phyloP scores from a whole-genome alignment of 805 yeast species.

The Monosporozyma servazzii region DNA sequence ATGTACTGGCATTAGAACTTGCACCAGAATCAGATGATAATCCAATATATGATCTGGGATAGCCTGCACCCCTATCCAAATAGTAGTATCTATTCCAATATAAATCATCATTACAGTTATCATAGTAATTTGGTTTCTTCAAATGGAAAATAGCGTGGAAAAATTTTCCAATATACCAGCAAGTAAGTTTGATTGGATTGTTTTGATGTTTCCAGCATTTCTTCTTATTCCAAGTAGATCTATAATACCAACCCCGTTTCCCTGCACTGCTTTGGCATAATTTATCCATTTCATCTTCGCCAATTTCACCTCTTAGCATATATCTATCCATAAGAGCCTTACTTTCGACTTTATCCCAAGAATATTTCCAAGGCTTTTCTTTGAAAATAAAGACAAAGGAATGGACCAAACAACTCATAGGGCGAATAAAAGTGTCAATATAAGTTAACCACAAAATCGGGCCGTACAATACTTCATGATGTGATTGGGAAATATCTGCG shows the following conservation, averaged over 20 bases:
- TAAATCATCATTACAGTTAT: slow-evolving; percentile 20
- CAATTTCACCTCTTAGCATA: slow-evolving; percentile 18
- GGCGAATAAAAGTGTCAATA: slow-evolving; percentile 68
- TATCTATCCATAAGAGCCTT: slow-evolving; percentile 18
- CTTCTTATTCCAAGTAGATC: slow-evolving; percentile 18
- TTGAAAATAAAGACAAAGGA: slow-evolving; percentile 64
- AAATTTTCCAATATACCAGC: slow-evolving; percentile 21
- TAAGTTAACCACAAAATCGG: slow-evolving; percentile 56
- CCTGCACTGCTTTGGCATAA: slow-evolving; percentile 22
- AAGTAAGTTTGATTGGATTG: slow-evolving; percentile 15
- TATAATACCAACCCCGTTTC: slow-evolving; percentile 27
- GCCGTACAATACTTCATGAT: slow-evolving; percentile 38
- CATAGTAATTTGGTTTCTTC: slow-evolving; percentile 12
- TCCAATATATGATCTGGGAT: not conserved
- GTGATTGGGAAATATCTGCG: slow-evolving; percentile 48
- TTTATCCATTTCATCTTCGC: slow-evolving; percentile 17
- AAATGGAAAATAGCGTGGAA: slow-evolving; percentile 11
- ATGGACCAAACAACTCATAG: slow-evolving; percentile 73
- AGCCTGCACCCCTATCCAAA: slow-evolving; percentile 1
- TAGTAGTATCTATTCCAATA: slow-evolving; percentile 19
- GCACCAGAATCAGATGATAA: not conserved
- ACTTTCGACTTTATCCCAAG: slow-evolving; percentile 25
- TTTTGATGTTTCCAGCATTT: slow-evolving; percentile 26
- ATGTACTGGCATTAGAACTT: not conserved
- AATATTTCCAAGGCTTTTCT: slow-evolving; percentile 68